These are phyloP conservation scores for Endogone sp. DNA, from an alignment of 192 early-diverging fungal species.

Conservation along the genomic window DNA sequence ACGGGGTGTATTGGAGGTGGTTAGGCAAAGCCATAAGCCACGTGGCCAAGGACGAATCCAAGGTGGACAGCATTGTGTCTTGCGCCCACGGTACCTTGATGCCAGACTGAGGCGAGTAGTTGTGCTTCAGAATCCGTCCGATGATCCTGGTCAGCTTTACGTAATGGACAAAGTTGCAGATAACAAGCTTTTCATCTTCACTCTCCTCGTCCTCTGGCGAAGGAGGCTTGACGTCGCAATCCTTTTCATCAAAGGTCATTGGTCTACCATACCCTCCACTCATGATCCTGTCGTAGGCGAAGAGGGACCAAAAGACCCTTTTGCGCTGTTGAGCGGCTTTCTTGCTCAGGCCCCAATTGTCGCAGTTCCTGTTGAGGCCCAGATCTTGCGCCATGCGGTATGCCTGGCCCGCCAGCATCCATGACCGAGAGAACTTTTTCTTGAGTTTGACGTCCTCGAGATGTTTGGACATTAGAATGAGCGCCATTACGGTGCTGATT, in stretches of 20 bases:
- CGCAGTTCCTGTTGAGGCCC: constrained; percentile 67
- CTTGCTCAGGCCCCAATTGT: constrained; percentile 37
- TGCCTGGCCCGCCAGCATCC: constrained; percentile 69
- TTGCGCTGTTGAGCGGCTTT: constrained; percentile 52
- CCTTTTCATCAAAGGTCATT: constrained; percentile 37
- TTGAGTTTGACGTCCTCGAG: constrained; percentile 44
- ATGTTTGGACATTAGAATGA: constrained; percentile 59
- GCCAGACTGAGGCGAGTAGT: constrained; percentile 26
- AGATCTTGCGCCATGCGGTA: constrained; percentile 71
- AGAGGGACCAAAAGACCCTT: constrained; percentile 69
- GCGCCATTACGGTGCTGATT: constrained; percentile 50
- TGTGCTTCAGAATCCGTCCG: constrained; percentile 39
- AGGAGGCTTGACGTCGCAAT: constrained; percentile 18
- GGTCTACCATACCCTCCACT: constrained; percentile 62
- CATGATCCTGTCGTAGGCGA: constrained; percentile 60
- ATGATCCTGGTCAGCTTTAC: constrained; percentile 39
- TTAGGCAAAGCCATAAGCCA: constrained; percentile 10
- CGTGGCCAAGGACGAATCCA: constrained; percentile 19
- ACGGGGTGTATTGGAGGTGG: not conserved
- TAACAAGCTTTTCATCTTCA: constrained; percentile 18
- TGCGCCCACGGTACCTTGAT: constrained; percentile 3
- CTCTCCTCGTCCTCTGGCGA: constrained; percentile 5
- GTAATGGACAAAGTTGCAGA: constrained; percentile 30
- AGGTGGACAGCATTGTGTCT: constrained; percentile 17
- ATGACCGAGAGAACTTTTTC: constrained; percentile 47